Evolutionary conservation across 495 filamentous ascomycete species (phyloP), one percentile per base, ranked within the genome.

Genomic region (Podospora pseudoanserina): DNA sequence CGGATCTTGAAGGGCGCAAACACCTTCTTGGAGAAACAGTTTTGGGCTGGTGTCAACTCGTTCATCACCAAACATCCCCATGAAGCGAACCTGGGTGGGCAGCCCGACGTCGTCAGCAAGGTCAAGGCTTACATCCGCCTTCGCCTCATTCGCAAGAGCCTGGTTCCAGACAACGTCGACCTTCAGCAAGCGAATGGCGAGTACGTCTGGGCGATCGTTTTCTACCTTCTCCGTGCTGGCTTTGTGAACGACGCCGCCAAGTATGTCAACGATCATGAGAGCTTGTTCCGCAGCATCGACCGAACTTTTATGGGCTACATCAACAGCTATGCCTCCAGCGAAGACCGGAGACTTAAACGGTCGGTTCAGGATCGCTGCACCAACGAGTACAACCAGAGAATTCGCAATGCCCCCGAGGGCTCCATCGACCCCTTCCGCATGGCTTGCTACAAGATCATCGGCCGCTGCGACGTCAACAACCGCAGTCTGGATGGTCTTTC

Each of bases 401-500:
- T 86, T 20, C 87, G 91, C 59, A 92, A 94, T 74, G 91, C 92
- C 11, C 91, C 92, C 13, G 92, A 96, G 65, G 89, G 93, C 68
- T 89, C 90, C 16, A 87, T 94, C 70, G 94, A 99, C 81, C 96
- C 95, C 53, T 99, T 95, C 79, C 88, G 93, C 57, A 93, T 96
- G 87, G 94, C 94, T 18, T 97, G 96, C 77, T 98, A 97, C 85
- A 98, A 98, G 79, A 88, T 99, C 65, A 90, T 98, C 72, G 95
- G 95, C 60, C 92, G 95, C 39, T 97, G 94, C 79, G 95, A 98
- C 72, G 85, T 99, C 20, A 84, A 79, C 68, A 89, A 90, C 63
- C 87, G 93, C 70, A 91, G 85, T 66, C 83, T 97, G 13, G 91
- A 96, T n/a, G 86, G 87, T 60, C 84, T 98, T 19, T 89, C 86